Evolutionary conservation across 352 stramenopile species (phyloP).

Genomic region (Pythium aquatile): DNA sequence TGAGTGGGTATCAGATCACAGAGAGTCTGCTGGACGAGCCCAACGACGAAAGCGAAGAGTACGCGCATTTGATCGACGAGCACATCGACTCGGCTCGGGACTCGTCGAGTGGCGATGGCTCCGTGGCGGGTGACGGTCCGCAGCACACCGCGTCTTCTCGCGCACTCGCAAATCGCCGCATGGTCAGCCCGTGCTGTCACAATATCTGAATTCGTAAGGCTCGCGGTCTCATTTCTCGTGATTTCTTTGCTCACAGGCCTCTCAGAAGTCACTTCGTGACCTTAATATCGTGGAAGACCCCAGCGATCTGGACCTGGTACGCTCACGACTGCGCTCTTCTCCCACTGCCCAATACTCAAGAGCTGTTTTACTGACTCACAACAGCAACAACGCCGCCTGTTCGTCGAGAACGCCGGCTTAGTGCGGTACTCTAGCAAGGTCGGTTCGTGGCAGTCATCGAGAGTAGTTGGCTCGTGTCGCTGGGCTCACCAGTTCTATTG

Average conservation of each 20-base stretch:
- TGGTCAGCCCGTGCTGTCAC: not conserved
- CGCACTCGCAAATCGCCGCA: slow-evolving; percentile 21
- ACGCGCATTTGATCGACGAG: slow-evolving; percentile 62
- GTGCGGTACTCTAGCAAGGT: slow-evolving; percentile 24
- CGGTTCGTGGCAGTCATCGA: too few species aligned
- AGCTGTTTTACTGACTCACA: too few species aligned
- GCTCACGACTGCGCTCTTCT: not conserved
- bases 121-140: not conserved
- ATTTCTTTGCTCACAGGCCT: not conserved
- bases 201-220: not conserved
- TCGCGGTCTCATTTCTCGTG: too few species aligned
- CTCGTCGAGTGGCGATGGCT: slow-evolving; percentile 16
- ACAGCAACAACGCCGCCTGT: slow-evolving; percentile 26
- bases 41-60: slow-evolving; percentile 48
- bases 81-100: slow-evolving; percentile 63
- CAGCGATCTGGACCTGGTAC: slow-evolving; percentile 56
- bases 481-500: too few species aligned
- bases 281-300: slow-evolving; percentile 44
- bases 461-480: too few species aligned
- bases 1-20: slow-evolving; percentile 48
- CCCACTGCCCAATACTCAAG: not conserved
- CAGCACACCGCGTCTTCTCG: not conserved
- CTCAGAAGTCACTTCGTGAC: slow-evolving; percentile 39
- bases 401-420: slow-evolving; percentile 18
- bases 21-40: slow-evolving; percentile 63